Conservation (phyloP, 2,329 filamentous ascomycete genomes). For the Fusarium sp. region DNA sequence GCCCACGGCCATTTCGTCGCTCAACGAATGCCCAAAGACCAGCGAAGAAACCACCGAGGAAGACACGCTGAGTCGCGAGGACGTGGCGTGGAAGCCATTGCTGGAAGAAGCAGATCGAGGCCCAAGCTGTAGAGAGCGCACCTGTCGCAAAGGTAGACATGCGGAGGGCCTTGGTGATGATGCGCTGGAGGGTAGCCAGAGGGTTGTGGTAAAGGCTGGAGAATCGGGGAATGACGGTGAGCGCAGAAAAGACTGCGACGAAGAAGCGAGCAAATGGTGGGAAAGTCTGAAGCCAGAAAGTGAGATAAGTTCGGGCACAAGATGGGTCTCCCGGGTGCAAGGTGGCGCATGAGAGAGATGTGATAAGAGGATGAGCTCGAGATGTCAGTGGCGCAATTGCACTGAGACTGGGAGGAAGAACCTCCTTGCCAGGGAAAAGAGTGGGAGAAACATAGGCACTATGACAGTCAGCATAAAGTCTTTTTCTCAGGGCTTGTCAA, state of each 20-base stretch:
- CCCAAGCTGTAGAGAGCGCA: constrained; percentile 89
- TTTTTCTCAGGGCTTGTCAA: constrained; percentile 30
- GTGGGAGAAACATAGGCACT: constrained; percentile 86
- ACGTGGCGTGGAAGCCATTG: constrained; percentile 77
- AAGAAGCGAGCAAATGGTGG: constrained; percentile 82
- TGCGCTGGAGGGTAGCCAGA: constrained; percentile 69
- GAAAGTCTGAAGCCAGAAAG: constrained; percentile 87
- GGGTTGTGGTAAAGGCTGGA: constrained; percentile 76
- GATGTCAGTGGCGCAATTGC: constrained; percentile 81
- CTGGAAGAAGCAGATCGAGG: constrained; percentile 89
- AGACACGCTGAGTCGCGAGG: constrained; percentile 86
- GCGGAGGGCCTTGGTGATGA: constrained; percentile 76
- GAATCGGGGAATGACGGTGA: constrained; percentile 74
- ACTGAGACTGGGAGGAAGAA: constrained; percentile 72
- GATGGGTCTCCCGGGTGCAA: constrained; percentile 90
- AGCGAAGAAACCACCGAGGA: constrained; percentile 85
- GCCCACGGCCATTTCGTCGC: constrained; percentile 68
- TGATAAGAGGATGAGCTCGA: constrained; percentile 87
- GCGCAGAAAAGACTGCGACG: constrained; percentile 75
- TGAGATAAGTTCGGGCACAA: constrained; percentile 86
- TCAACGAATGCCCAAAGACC: constrained; percentile 88
- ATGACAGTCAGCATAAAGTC: constrained; percentile 9
- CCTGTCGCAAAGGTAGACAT: constrained; percentile 80
- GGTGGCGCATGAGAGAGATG: constrained; percentile 85
- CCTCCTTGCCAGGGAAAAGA: constrained; percentile 78